Evolutionary conservation across 495 filamentous ascomycete genomes (phyloP).

Genomic region (Xylaria longipes): DNA sequence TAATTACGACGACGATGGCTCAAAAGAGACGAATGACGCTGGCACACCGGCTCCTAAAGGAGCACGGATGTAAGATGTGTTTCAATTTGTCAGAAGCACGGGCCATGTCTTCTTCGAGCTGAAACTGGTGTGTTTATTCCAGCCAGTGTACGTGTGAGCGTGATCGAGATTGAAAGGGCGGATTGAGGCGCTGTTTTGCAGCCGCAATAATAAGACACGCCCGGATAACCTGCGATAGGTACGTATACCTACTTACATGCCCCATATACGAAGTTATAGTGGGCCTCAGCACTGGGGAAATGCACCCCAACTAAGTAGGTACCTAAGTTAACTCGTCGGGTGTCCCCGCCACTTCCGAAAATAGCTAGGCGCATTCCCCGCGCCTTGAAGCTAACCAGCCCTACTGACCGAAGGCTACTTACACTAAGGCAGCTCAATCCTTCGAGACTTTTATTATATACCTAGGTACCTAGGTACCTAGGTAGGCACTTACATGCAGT

Average conservation of each 20-base stretch:
- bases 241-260: neutral
- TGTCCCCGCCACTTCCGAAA: conserved; percentile 3
- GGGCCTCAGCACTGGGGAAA: neutral
- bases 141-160: neutral
- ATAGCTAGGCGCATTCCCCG: conserved; percentile 1
- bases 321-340: neutral
- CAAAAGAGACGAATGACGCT: neutral
- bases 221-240: neutral
- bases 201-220: neutral
- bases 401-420: conserved; percentile 14
- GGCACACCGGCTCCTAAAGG: neutral
- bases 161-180: conserved; percentile 21
- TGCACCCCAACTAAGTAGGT: neutral
- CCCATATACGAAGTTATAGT: neutral
- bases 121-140: neutral
- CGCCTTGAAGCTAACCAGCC: conserved; percentile 16
- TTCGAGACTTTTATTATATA: neutral
- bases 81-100: conserved; percentile 21
- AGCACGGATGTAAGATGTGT: neutral
- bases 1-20: neutral
- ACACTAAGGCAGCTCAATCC: neutral
- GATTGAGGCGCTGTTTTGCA: conserved; percentile 14
- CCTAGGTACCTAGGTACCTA: neutral
- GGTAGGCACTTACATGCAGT: neutral
- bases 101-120: conserved; percentile 1